These are phyloP conservation scores for Penicillium sp. DNA, from an alignment of 2,329 filamentous ascomycete genomes.

Conservation along the genomic window DNA sequence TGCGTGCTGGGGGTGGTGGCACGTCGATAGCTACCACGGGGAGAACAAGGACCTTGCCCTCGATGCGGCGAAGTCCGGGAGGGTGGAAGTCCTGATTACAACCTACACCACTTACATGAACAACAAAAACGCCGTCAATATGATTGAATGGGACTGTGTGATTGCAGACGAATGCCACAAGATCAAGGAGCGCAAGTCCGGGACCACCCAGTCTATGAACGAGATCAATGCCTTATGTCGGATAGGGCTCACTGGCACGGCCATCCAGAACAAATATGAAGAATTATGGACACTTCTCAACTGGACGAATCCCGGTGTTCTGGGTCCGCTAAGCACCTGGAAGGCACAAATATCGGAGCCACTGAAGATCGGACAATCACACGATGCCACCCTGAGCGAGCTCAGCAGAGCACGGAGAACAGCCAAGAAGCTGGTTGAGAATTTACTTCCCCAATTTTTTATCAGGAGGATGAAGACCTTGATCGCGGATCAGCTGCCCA, in stretches of 20 bases:
- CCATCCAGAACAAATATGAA: constrained; percentile 97
- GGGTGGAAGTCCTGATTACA: constrained; percentile 86
- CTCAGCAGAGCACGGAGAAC: constrained; percentile 77
- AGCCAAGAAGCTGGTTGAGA: constrained; percentile 78
- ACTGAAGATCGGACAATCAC: constrained; percentile 82
- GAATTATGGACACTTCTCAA: constrained; percentile 95
- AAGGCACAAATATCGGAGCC: constrained; percentile 72
- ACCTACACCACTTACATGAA: constrained; percentile 86
- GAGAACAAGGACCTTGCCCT: constrained; percentile 67
- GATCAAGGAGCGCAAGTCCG: constrained; percentile 75
- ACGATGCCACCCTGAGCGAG: constrained; percentile 81
- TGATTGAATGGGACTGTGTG: constrained; percentile 87
- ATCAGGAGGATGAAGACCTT: constrained; percentile 88
- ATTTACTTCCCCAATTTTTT: constrained; percentile 86
- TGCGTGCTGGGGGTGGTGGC: constrained; percentile 93
- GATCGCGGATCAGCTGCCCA: constrained; percentile 87
- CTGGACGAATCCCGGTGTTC: constrained; percentile 83
- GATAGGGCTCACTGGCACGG: constrained; percentile 90
- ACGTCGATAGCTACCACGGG: constrained; percentile 78
- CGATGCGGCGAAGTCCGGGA: constrained; percentile 68
- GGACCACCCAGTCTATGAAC: constrained; percentile 81
- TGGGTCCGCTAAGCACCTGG: constrained; percentile 72
- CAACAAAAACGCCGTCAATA: constrained; percentile 74
- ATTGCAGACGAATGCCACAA: constrained; percentile 91
- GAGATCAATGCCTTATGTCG: constrained; percentile 87